Evolutionary conservation across 2,329 filamentous ascomycete species (phyloP), one percentile per base, ranked within the genome.

Genomic region (Aureobasidium sp.): DNA sequence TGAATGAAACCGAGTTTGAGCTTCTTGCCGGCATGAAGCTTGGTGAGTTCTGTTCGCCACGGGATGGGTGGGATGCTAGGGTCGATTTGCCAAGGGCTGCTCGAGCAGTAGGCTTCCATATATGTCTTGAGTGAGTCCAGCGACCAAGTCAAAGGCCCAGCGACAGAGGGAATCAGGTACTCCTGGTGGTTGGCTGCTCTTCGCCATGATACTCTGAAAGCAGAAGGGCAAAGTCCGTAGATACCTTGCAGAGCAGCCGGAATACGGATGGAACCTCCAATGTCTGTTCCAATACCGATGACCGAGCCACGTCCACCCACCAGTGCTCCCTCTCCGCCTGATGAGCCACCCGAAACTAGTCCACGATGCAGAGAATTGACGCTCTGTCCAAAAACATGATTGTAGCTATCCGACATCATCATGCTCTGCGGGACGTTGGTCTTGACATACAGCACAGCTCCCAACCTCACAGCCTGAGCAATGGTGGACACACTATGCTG

Each of bases 1-100:
- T 82, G 85, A 72, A 89, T 77, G 36, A 89, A 80, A 5, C 77
- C 87, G 59, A 90, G 75, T 47, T 76, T 81, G 27, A 88, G 71
- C 59, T 72, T 79, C 25, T 71, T 70, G 14, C 65, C 67, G 8
- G 67, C 68, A 36, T 67, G 60, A 62, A 62, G 49, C 52, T 12
- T 14, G 42, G 68, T 66, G 7, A 70, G 64, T 8, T 69, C 63
- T 5, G 63, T 63, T 8, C 55, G 12, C 84, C 84, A 87, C 0
- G 83, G 81, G 27, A 87, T 79, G 0, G 84, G 84, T 1, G 85
- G 68, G 41, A 84, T 80, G n/a, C 79, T 79, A 0, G 84, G 79
- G 62, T 87, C 84, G 1, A 69, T 69, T 0, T 80, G 73, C 85
- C 84, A 87, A 0, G 85, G 85, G 64, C 80, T 68, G 2, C 76